Evolutionary conservation across 805 yeast genomes (phyloP).

Genomic region (Yamadazyma takamatsuzukensis): DNA sequence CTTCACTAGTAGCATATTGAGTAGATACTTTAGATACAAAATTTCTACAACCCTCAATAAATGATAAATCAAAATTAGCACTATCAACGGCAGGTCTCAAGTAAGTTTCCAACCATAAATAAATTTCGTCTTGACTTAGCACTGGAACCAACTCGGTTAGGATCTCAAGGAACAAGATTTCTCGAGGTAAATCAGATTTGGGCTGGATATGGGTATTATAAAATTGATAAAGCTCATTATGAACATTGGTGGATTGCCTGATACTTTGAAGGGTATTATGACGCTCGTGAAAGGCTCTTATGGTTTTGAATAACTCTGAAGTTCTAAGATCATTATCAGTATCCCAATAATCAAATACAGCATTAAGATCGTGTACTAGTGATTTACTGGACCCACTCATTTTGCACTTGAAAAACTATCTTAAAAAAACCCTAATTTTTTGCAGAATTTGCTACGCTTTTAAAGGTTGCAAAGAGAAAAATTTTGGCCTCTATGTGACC

Average conservation of each 20-base stretch:
- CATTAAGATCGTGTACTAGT: constrained; percentile 22
- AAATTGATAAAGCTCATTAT: constrained; percentile 32
- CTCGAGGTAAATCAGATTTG: constrained; percentile 25
- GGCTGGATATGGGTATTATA: constrained; percentile 29
- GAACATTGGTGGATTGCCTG: constrained; percentile 25
- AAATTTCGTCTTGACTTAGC: constrained; percentile 27
- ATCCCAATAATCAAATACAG: constrained; percentile 22
- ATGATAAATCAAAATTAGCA: constrained; percentile 46
- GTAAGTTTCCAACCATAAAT: constrained; percentile 49
- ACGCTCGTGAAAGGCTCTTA: constrained; percentile 18
- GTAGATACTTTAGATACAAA: constrained; percentile 21
- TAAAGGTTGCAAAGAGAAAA: no score
- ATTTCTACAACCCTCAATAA: constrained; percentile 29
- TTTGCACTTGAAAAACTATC: no score
- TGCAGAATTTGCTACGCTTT: no score
- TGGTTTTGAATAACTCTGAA: constrained; percentile 13
- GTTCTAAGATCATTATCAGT: constrained; percentile 7
- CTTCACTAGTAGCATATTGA: constrained; percentile 16
- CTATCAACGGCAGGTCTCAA: constrained; percentile 53
- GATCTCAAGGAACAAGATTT: constrained; percentile 36
- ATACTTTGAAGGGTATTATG: constrained; percentile 34
- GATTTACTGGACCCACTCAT: constrained; percentile 23
- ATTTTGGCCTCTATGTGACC: no score
- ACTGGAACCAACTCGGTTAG: constrained; percentile 31
- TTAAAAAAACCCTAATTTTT: no score